phyloP scores from a whole-genome alignment of 495 filamentous ascomycete genomes.

The Aspergillus conjunctus region DNA sequence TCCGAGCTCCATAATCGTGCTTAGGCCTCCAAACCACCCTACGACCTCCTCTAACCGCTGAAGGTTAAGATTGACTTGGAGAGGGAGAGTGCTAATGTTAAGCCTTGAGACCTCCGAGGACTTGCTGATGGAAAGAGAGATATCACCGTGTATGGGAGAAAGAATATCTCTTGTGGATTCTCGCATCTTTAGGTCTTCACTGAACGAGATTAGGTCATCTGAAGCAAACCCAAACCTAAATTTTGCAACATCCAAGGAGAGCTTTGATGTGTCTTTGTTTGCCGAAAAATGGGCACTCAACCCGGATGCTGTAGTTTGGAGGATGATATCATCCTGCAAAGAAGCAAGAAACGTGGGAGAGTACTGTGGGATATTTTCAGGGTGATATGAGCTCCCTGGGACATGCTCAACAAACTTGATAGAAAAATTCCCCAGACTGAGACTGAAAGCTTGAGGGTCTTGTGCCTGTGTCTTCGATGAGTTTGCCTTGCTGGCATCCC shows the following conservation, averaged over 20 bases:
- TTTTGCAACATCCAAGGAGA: conserved; percentile 55
- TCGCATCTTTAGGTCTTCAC: conserved; percentile 63
- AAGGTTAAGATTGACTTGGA: conserved; percentile 77
- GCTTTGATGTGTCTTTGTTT: conserved; percentile 25
- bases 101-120: conserved; percentile 55
- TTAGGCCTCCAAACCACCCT: conserved; percentile 87
- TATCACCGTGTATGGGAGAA: conserved; percentile 60
- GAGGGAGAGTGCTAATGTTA: conserved; percentile 78
- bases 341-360: conserved; percentile 25
- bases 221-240: conserved; percentile 73
- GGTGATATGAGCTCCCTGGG: conserved; percentile 41
- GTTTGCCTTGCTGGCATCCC: conserved; percentile 22
- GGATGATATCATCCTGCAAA: conserved; percentile 40
- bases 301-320: conserved; percentile 34
- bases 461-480: conserved; percentile 21
- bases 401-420: conserved; percentile 68
- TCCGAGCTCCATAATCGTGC: conserved; percentile 85
- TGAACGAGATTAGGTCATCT: conserved; percentile 77
- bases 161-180: conserved; percentile 67
- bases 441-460: conserved; percentile 44
- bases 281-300: conserved; percentile 31
- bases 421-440: conserved; percentile 57
- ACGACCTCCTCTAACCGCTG: conserved; percentile 83
- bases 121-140: conserved; percentile 62
- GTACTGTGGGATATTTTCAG: conserved; percentile 16